A percentile compares a stretch with the other conserved stretches of the same genome.
Evolutionary conservation across 257 asterid species (phyloP).

Genomic region (Craterostigma plantagineum): DNA sequence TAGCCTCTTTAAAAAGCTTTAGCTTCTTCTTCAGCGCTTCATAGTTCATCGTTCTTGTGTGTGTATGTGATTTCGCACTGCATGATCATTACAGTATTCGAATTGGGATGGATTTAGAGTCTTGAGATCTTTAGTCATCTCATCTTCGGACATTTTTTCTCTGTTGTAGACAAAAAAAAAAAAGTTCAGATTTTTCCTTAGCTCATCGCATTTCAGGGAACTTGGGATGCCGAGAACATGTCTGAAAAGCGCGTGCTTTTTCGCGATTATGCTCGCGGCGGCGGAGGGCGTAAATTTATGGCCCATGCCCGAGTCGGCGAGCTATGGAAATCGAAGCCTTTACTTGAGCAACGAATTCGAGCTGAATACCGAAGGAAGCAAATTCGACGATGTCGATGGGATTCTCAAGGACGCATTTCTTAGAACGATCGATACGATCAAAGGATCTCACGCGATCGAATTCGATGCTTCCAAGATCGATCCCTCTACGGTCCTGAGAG

Average conservation of each 20-base stretch:
- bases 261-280: slow-evolving; percentile 15
- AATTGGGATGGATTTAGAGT: no score
- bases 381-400: slow-evolving; percentile 49
- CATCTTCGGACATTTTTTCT: no score
- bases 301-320: slow-evolving; percentile 85
- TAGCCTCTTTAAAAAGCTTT: no score
- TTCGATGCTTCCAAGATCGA: slow-evolving; percentile 19
- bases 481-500: slow-evolving; percentile 41
- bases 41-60: no score
- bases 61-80: no score
- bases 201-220: no score
- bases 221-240: no score
- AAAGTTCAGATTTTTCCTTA: no score
- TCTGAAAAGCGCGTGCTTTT: slow-evolving; percentile 1
- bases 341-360: slow-evolving; percentile 35
- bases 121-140: no score
- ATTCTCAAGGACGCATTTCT: slow-evolving; percentile 61
- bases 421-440: slow-evolving; percentile 24
- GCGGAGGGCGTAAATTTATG: slow-evolving; percentile 41
- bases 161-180: no score
- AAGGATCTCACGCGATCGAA: slow-evolving; percentile 40
- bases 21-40: no score
- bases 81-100: no score
- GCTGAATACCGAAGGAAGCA: slow-evolving; percentile 59
- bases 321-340: slow-evolving; percentile 31